A percentile compares a stretch with the other conserved stretches of the same genome.
phyloP scores from a whole-genome alignment of 768 basidiomycete genomes.

The Xanthoconium stramineum region DNA sequence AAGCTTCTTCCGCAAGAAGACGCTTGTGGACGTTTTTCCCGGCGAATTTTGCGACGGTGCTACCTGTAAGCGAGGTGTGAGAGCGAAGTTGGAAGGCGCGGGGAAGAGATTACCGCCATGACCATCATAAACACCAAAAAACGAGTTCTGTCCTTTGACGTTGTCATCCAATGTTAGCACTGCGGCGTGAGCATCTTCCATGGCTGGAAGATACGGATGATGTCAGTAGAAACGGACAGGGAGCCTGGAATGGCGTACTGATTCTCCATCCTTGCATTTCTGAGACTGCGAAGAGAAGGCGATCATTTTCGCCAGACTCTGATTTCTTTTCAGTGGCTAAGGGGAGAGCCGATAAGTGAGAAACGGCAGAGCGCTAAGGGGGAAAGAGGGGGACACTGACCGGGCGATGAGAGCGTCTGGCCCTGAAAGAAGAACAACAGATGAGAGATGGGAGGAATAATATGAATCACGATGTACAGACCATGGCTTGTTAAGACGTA shows the following conservation, averaged over 20 bases:
- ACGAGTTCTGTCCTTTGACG: constrained; percentile 54
- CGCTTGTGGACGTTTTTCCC: constrained; percentile 82
- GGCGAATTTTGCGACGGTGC: constrained; percentile 82
- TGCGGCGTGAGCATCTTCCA: constrained; percentile 94
- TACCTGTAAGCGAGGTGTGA: constrained; percentile 45
- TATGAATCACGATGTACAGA: constrained; percentile 12
- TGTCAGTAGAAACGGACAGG: neutral
- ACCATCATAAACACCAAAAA: constrained; percentile 98
- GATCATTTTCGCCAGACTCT: constrained; percentile 65
- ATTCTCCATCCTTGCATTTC: constrained; percentile 99
- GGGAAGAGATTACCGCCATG: constrained; percentile 72
- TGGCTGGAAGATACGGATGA: constrained; percentile 50
- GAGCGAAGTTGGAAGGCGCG: neutral
- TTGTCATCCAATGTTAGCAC: constrained; percentile 64
- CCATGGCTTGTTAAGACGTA: constrained; percentile 32
- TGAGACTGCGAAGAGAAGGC: constrained; percentile 71
- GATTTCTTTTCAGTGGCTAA: constrained; percentile 82
- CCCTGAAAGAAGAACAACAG: constrained; percentile 45
- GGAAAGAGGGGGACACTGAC: constrained; percentile 38
- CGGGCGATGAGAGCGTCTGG: constrained; percentile 82
- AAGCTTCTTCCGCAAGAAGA: constrained; percentile 67
- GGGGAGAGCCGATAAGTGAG: constrained; percentile 15
- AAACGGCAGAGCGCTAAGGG: neutral
- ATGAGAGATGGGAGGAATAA: neutral
- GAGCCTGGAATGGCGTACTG: constrained; percentile 56